Base-by-base conservation (phyloP, 2,329 filamentous ascomycete species). In the Trichoderma koningii region DNA sequence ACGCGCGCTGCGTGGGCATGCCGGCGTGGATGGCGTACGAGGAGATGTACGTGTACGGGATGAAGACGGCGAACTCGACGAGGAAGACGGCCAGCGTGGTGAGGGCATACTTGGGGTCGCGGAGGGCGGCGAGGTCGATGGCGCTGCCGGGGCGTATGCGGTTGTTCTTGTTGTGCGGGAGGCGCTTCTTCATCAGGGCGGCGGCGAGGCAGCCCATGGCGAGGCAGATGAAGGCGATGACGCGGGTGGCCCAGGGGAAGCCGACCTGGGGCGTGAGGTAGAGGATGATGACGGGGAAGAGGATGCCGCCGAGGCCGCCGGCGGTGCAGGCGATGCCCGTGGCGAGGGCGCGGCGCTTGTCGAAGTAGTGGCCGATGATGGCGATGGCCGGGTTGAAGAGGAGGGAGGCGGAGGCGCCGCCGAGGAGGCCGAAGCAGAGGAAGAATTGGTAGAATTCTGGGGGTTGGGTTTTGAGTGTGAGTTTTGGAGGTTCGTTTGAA, bases 251-350 rank as follows among this genome's bases (percentile, higher is more conserved):
- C 76, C 75, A 77, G 0, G 67, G 60, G n/a, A 76, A 76, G 1
- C 75, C 76, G 2, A 75, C 65, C 0, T 56, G 59, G 1, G 74
- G 72, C 1, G 69, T 65, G 5, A 71, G 61, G 21, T 71, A 73
- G 1, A 71, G 67, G 10, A 76, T 72, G 38, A 75, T 70, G 6
- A 77, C 68, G 0, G 75, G 72, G 48, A 87, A 87, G 0, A 81
- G 71, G 45, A 88, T 79, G 3, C 86, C 86, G 2, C 85, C 86
- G 3, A 87, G 71, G 5, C 83, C 85, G 4, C 85, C 85, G 1
- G 89, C 90, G 0, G 87, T 85, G 12, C 87, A 85, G 3, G 89
- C 88, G 30, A 92, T 78, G 6, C 90, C 90, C 0, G 87, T 91
- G 1, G 89, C 89, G 56, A 87, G 81, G 1, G 85, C 90, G 9